Conservation (phyloP, 208 protist genomes). For the Leptomonas seymouri region DNA sequence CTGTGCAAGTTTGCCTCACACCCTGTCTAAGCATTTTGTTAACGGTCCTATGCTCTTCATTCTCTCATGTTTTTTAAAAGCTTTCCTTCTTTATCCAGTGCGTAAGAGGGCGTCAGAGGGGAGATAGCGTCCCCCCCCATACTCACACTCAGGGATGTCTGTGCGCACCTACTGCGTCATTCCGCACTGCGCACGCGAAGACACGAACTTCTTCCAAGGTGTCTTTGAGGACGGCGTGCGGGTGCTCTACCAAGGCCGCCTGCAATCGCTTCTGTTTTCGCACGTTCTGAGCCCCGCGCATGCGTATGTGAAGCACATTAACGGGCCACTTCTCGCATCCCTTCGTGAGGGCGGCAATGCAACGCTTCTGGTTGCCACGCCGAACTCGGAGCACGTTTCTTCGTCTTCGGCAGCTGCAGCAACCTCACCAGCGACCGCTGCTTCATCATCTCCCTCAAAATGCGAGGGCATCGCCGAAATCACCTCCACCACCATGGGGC, state of each 20-base stretch:
- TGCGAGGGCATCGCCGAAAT: slow-evolving; percentile 11
- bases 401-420: neutral
- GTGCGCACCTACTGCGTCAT: slow-evolving; percentile 82
- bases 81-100: neutral
- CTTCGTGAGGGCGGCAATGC: slow-evolving; percentile 48
- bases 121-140: neutral
- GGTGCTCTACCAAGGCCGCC: slow-evolving; percentile 41
- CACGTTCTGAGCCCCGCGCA: slow-evolving; percentile 77
- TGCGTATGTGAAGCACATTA: slow-evolving; percentile 52
- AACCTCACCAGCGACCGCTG: neutral
- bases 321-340: slow-evolving; percentile 52
- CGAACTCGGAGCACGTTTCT: slow-evolving; percentile 35
- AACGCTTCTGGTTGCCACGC: slow-evolving; percentile 50
- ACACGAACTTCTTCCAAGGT: slow-evolving; percentile 64
- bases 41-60: no score
- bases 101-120: neutral
- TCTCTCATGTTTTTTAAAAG: neutral
- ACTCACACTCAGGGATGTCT: slow-evolving; percentile 9
- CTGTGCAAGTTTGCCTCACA: no score
- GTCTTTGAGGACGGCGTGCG: slow-evolving; percentile 79
- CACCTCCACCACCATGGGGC: slow-evolving; percentile 46
- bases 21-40: no score
- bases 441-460: neutral
- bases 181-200: slow-evolving; percentile 59
- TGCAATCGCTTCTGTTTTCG: slow-evolving; percentile 51